These are phyloP conservation scores for Thraustotheca clavata DNA, from an alignment of 352 stramenopile genomes.

Conservation along the genomic window DNA sequence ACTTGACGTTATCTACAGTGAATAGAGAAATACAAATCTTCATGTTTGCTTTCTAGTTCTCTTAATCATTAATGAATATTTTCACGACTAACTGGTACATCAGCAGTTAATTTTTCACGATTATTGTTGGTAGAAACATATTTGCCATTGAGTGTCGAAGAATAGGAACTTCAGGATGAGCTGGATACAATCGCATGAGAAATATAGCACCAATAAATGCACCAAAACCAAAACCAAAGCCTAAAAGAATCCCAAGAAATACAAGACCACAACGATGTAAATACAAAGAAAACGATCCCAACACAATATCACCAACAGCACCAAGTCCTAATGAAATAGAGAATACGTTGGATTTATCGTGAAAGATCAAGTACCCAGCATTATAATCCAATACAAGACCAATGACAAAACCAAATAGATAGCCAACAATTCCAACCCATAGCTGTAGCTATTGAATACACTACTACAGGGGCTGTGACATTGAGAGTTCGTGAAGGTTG, in stretches of 20 bases:
- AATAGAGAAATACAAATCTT: too few species aligned
- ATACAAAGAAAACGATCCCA: neutral
- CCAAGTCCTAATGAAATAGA: neutral
- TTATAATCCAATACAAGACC: constrained; percentile 20
- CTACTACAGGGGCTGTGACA: neutral
- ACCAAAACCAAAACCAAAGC: constrained; percentile 1
- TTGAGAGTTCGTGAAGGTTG: neutral
- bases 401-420: constrained; percentile 29
- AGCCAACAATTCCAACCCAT: constrained; percentile 25
- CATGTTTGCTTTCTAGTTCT: too few species aligned
- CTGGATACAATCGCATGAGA: constrained; percentile 11
- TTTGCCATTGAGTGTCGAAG: constrained; percentile 60
- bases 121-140: constrained; percentile 76
- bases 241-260: constrained; percentile 4
- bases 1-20: too few species aligned
- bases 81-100: too few species aligned
- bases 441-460: constrained; percentile 5
- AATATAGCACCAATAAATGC: constrained; percentile 16
- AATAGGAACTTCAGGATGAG: constrained; percentile 12
- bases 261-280: constrained; percentile 13
- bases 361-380: neutral
- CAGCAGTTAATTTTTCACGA: constrained; percentile 42
- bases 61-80: too few species aligned
- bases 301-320: neutral
- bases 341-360: neutral